These are phyloP conservation scores for Colletotrichum sublineola DNA, from an alignment of 2,329 filamentous ascomycete genomes.

Conservation along the genomic window DNA sequence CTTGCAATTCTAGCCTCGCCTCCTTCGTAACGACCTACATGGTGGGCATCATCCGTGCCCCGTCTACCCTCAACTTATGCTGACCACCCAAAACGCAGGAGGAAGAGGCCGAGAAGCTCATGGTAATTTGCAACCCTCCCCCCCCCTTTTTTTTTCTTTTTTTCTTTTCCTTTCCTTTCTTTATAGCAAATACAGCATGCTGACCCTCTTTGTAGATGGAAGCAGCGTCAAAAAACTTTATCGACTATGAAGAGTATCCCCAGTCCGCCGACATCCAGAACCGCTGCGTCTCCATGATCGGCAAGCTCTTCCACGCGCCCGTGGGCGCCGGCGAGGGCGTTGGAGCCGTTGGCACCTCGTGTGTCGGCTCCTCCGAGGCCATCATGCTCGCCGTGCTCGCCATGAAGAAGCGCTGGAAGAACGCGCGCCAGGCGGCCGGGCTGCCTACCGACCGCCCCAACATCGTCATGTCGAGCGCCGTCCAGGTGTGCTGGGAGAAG, in stretches of 20 bases:
- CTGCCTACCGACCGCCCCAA: conserved; percentile 87
- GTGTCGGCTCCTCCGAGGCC: conserved; percentile 89
- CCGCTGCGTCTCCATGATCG: conserved; percentile 93
- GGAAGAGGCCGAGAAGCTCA: conserved; percentile 95
- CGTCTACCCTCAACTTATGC: conserved; percentile 16
- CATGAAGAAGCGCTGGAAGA: conserved; percentile 97
- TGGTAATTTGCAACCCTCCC: conserved; percentile 61
- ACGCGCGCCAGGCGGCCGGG: conserved; percentile 84
- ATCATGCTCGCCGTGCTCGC: conserved; percentile 87
- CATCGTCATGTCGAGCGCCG: conserved; percentile 94
- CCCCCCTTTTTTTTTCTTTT: no score
- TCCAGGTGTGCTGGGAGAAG: conserved; percentile 99
- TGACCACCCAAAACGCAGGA: conserved; percentile 66
- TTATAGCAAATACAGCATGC: no score
- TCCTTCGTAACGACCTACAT: conserved; percentile 98
- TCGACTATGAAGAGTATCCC: conserved; percentile 88
- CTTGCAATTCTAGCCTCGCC: conserved; percentile 72
- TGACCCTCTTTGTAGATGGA: conserved; percentile 61
- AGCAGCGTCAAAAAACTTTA: conserved; percentile 94
- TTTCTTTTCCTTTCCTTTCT: no score
- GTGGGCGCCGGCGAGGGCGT: conserved; percentile 62
- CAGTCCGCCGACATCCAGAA: conserved; percentile 89
- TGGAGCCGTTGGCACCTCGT: conserved; percentile 86
- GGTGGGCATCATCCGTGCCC: conserved; percentile 62
- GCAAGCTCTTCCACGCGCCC: conserved; percentile 87